Conservation (phyloP, 805 yeast species). For the Candida incommunis region DNA sequence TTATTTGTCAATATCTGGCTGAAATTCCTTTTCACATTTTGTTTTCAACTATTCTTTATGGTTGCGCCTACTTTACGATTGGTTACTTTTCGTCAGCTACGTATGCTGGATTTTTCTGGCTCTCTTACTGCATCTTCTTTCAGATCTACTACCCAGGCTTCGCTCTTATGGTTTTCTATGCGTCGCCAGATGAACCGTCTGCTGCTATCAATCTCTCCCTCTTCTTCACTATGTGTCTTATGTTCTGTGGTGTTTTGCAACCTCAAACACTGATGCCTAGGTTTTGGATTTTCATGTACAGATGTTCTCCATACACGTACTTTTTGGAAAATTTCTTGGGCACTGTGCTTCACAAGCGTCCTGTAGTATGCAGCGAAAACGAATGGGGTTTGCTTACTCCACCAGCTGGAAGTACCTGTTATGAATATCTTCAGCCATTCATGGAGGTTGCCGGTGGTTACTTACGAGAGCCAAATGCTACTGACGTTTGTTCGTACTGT, state of each 20-base stretch:
- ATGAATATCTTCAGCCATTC: slow-evolving; percentile 33
- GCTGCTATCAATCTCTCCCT: slow-evolving; percentile 48
- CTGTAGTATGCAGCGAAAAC: slow-evolving; percentile 31
- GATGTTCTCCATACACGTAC: slow-evolving; percentile 57
- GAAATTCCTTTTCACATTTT: slow-evolving; percentile 49
- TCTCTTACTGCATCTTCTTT: slow-evolving; percentile 35
- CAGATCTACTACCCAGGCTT: slow-evolving; percentile 37
- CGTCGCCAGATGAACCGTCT: slow-evolving; percentile 51
- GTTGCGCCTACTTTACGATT: slow-evolving; percentile 38
- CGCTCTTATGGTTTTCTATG: slow-evolving; percentile 40
- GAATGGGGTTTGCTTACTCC: slow-evolving; percentile 42
- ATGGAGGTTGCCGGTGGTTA: slow-evolving; percentile 39
- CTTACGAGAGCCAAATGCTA: slow-evolving; percentile 35
- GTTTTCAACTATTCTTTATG: slow-evolving; percentile 37
- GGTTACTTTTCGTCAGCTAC: slow-evolving; percentile 29
- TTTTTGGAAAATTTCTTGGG: slow-evolving; percentile 43
- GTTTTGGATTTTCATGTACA: slow-evolving; percentile 78
- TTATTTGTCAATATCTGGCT: slow-evolving; percentile 36
- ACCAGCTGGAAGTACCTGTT: slow-evolving; percentile 53
- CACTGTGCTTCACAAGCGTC: slow-evolving; percentile 33
- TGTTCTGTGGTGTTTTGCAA: slow-evolving; percentile 61
- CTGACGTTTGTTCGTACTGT: slow-evolving; percentile 29
- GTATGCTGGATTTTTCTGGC: slow-evolving; percentile 38
- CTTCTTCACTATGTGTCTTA: slow-evolving; percentile 40
- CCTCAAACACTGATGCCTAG: slow-evolving; percentile 48